Evolutionary conservation across 805 yeast species (phyloP).

Genomic region (Candida krabiensis): DNA sequence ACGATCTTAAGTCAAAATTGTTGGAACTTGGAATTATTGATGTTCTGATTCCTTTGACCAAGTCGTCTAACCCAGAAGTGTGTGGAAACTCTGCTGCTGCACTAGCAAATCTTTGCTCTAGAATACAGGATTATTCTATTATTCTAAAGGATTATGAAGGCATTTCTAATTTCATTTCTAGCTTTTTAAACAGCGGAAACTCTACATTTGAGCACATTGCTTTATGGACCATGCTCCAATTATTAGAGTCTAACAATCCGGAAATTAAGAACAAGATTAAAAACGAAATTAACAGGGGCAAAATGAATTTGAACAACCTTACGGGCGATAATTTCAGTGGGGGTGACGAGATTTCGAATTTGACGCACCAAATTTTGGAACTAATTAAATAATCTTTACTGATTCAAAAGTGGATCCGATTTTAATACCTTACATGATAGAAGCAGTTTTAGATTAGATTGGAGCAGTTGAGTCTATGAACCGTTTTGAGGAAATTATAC

Average conservation of each 20-base stretch:
- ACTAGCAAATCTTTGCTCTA: slow-evolving; percentile 89
- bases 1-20: slow-evolving; percentile 83
- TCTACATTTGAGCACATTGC: slow-evolving; percentile 98
- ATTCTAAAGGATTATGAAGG: slow-evolving; percentile 89
- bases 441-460: too few species aligned
- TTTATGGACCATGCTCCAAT: slow-evolving; percentile 91
- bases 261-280: slow-evolving; percentile 47
- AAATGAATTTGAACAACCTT: slow-evolving; percentile 33
- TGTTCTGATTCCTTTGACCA: slow-evolving; percentile 88
- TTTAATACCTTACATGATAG: too few species aligned
- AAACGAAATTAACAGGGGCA: slow-evolving; percentile 32
- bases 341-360: slow-evolving; percentile 36
- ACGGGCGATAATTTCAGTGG: slow-evolving; percentile 36
- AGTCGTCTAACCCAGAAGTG: slow-evolving; percentile 85
- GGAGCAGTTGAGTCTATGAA: too few species aligned
- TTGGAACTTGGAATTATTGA: slow-evolving; percentile 82
- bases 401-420: not conserved
- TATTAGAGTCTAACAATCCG: slow-evolving; percentile 80
- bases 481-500: too few species aligned
- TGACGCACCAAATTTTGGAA: slow-evolving; percentile 38
- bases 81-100: slow-evolving; percentile 99
- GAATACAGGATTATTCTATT: slow-evolving; percentile 79
- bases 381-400: slow-evolving; percentile 26
- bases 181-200: slow-evolving; percentile 80
- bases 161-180: slow-evolving; percentile 74